Evolutionary conservation across 164 flowering plant species (phyloP).

Genomic region (Platanus orientalis): DNA sequence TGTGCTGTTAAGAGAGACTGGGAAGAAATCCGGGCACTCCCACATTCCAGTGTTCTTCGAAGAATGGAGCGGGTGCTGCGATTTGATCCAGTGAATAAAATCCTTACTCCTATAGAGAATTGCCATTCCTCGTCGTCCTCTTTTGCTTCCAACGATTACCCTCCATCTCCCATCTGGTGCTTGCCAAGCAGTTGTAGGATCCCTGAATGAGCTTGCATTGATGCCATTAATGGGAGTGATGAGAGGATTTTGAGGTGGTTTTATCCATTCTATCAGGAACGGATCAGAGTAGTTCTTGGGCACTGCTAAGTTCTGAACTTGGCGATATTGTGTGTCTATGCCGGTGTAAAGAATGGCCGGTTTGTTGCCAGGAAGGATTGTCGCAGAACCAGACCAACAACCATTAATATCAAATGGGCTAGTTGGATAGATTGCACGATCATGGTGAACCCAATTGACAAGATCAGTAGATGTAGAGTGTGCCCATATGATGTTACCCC

Average conservation of each 20-base stretch:
- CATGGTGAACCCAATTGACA: constrained; percentile 51
- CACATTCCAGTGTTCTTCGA: constrained; percentile 49
- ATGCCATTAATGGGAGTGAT: constrained; percentile 34
- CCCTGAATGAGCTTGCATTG: constrained; percentile 55
- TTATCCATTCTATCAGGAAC: constrained; percentile 52
- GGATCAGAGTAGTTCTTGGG: constrained; percentile 66
- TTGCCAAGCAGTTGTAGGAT: constrained; percentile 74
- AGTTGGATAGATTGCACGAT: constrained; percentile 45
- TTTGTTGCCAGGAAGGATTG: constrained; percentile 43
- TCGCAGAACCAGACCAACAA: constrained; percentile 74
- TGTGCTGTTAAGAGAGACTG: constrained; percentile 26
- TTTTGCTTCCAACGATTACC: constrained; percentile 50
- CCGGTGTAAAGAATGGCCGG: constrained; percentile 74
- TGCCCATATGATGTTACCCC: constrained; percentile 77
- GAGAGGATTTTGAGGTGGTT: constrained; percentile 47
- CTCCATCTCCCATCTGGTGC: constrained; percentile 56
- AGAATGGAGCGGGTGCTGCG: constrained; percentile 43
- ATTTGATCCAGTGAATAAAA: constrained; percentile 40
- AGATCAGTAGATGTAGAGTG: constrained; percentile 66
- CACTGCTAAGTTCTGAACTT: constrained; percentile 57
- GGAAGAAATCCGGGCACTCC: constrained; percentile 82
- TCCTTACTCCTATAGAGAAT: constrained; percentile 53
- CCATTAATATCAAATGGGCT: constrained; percentile 45
- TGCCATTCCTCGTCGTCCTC: constrained; percentile 33
- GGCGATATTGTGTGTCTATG: constrained; percentile 25